Evolutionary conservation across 2,329 filamentous ascomycete species (phyloP).

Genomic region (Hirsutella thompsonii): DNA sequence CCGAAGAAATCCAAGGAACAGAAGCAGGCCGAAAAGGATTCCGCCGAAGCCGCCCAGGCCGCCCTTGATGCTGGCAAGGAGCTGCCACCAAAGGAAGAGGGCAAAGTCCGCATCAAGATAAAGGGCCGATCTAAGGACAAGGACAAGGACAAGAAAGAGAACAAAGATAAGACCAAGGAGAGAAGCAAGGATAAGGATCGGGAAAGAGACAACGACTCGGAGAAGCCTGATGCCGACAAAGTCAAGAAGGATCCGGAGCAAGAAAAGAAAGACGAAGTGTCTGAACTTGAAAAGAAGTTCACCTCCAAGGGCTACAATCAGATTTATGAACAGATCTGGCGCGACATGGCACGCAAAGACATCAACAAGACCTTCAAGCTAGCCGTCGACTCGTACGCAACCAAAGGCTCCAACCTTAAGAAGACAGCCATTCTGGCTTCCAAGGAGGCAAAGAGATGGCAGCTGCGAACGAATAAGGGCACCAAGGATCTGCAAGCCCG

Average conservation of each 20-base stretch:
- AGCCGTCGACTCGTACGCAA: conserved; percentile 72
- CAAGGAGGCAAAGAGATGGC: conserved; percentile 96
- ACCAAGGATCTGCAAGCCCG: conserved; percentile 95
- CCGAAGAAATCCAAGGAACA: conserved; percentile 87
- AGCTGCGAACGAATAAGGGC: conserved; percentile 94
- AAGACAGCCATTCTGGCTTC: conserved; percentile 95
- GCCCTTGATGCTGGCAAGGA: conserved; percentile 70
- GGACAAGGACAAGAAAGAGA: conserved; percentile 23
- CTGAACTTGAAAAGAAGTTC: conserved; percentile 51
- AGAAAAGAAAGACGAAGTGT: conserved; percentile 36
- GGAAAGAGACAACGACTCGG: conserved; percentile 25
- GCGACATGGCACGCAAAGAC: conserved; percentile 86
- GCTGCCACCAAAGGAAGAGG: conserved; percentile 43
- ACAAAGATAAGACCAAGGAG: conserved; percentile 29
- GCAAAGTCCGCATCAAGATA: conserved; percentile 51
- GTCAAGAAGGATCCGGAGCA: conserved; percentile 32
- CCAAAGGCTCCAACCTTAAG: conserved; percentile 87
- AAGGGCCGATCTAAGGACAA: conserved; percentile 36
- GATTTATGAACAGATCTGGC: conserved; percentile 95
- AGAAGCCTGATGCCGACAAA: conserved; percentile 31
- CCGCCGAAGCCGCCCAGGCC: conserved; percentile 77
- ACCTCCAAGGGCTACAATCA: conserved; percentile 90
- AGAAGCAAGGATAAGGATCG: conserved; percentile 24
- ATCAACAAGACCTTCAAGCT: conserved; percentile 86
- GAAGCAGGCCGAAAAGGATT: conserved; percentile 69